phyloP scores from a whole-genome alignment of 2,329 filamentous ascomycete genomes.

The Calonectria pauciramosa region DNA sequence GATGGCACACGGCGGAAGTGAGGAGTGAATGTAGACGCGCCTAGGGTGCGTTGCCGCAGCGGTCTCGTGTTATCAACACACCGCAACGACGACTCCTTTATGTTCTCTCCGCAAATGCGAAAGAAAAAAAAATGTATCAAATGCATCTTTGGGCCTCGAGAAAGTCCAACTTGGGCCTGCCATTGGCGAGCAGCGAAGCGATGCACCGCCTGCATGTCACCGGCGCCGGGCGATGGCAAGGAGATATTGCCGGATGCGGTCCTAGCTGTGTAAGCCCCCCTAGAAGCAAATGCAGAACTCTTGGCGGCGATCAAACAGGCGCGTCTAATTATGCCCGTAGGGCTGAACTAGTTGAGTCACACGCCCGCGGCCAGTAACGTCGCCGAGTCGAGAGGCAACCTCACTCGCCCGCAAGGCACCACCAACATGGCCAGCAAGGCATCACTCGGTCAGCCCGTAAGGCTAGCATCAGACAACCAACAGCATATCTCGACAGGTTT shows the following conservation, averaged over 20 bases:
- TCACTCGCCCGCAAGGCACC: not conserved
- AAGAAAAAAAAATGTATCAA: not conserved
- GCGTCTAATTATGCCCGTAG: not conserved
- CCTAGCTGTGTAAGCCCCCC: not conserved
- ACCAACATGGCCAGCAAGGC: not conserved
- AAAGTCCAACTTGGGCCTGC: not conserved
- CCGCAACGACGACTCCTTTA: not conserved
- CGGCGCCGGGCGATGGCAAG: not conserved
- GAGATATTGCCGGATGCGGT: not conserved
- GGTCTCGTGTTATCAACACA: not conserved
- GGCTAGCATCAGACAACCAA: not conserved
- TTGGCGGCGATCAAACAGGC: constrained; percentile 5
- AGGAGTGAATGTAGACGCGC: not conserved
- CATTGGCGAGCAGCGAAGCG: not conserved
- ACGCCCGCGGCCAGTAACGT: not conserved
- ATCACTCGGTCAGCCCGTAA: not conserved
- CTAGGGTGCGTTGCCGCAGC: not conserved
- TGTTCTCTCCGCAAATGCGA: not conserved
- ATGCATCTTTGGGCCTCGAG: not conserved
- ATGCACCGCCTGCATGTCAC: too few species aligned
- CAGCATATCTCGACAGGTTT: not conserved
- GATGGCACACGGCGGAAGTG: too few species aligned
- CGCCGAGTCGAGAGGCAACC: not conserved
- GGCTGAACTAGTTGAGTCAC: not conserved
- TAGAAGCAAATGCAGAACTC: not conserved